Evolutionary conservation across 2,329 filamentous ascomycete genomes (phyloP).

Genomic region (Karstenula rhodostoma): DNA sequence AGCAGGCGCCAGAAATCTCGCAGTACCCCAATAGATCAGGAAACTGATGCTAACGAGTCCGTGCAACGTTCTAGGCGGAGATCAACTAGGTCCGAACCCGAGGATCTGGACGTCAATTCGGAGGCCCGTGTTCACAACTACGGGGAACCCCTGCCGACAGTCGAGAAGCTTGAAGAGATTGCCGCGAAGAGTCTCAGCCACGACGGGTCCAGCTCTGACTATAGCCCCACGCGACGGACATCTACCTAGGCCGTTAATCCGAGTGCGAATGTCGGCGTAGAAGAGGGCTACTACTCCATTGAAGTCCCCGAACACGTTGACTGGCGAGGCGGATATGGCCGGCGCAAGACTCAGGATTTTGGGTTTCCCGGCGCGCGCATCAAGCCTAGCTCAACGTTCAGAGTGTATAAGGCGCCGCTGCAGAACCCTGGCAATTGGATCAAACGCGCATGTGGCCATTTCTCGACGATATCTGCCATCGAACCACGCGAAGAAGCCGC

Average conservation of each 20-base stretch:
- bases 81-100: slow-evolving; percentile 16
- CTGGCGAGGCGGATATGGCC: slow-evolving; percentile 40
- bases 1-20: slow-evolving; percentile 20
- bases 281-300: slow-evolving; percentile 25
- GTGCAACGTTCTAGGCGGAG: slow-evolving; percentile 13
- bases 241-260: slow-evolving; percentile 15
- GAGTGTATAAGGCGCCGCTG: slow-evolving; percentile 24
- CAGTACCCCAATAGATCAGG: slow-evolving; percentile 22
- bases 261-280: slow-evolving; percentile 21
- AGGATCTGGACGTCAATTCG: slow-evolving; percentile 11
- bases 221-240: slow-evolving; percentile 22
- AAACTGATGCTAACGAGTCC: slow-evolving; percentile 13
- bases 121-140: slow-evolving; percentile 16
- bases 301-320: slow-evolving; percentile 38
- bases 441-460: slow-evolving; percentile 42
- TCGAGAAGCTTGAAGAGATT: slow-evolving; percentile 19
- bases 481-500: slow-evolving; percentile 28
- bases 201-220: slow-evolving; percentile 31
- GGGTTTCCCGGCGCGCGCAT: slow-evolving; percentile 44
- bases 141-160: slow-evolving; percentile 18
- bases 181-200: slow-evolving; percentile 30
- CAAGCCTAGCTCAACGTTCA: slow-evolving; percentile 26
- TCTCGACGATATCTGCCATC: slow-evolving; percentile 24
- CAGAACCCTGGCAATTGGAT: slow-evolving; percentile 34
- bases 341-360: slow-evolving; percentile 43